Base-by-base conservation (phyloP, 2,329 filamentous ascomycete species). In the Colletotrichum falcatum region DNA sequence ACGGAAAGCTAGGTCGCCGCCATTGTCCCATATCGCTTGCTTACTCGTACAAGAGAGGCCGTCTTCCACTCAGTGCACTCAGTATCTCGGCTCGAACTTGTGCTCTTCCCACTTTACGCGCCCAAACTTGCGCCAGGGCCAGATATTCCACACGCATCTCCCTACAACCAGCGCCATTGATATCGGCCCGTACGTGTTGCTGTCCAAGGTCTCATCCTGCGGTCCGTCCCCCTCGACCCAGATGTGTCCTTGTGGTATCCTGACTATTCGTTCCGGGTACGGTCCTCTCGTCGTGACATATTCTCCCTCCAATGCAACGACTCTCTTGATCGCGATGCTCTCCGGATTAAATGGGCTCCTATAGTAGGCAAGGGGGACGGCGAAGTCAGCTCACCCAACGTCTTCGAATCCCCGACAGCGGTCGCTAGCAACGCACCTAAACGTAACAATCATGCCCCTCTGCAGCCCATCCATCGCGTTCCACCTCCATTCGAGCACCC, bases 191-290 rank as follows among this genome's bases (percentile, higher is more conserved):
- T 97, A 98, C 16, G 90, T 90, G 81, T 97, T 97, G 80, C 94
- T 97, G 82, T 99, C 96, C 70, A 91, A 80, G 65, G 89, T 94
- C 75, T 88, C 88, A 61, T 88, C 86, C 75, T 89, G 88, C 76
- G 88, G 88, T 16, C 92, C 94, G 78, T 99, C 96, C 1, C 96
- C 96, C 79, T 98, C 95, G 1, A 99, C 90, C 96, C 96, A 99
- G 35, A 98, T 87, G 83, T 98, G 95, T 23, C 94, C 94, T 72
- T 87, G 87, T 6, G 95, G 95, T 28, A 99, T 88, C 72, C 87
- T 86, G 55, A 92, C 83, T 11, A 80, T 85, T 1, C 82, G 75
- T 20, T 85, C 79, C 11, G 88, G 86, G 77, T 90, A 92, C 23
- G 90, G 90, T 63, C 84, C 80, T 67, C 88, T 86, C 49, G 92